These are phyloP conservation scores for Nicotiana attenuata DNA, from an alignment of 257 asterid species.

Conservation along the genomic window DNA sequence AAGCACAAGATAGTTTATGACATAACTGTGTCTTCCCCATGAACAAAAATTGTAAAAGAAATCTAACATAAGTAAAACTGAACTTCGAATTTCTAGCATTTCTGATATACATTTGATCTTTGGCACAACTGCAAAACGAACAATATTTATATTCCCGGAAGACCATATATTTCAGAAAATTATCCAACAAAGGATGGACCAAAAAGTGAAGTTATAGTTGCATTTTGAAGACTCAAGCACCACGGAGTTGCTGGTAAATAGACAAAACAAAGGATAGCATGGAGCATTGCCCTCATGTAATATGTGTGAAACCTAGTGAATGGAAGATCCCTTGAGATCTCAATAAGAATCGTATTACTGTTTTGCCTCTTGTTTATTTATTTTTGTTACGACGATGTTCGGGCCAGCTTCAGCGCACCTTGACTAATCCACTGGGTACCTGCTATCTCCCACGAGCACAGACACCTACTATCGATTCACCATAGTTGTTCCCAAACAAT, in stretches of 20 bases:
- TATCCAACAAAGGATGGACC: neutral
- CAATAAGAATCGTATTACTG: neutral
- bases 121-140: neutral
- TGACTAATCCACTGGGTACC: neutral
- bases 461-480: neutral
- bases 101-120: neutral
- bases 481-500: neutral
- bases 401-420: neutral
- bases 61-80: neutral
- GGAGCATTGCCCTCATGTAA: neutral
- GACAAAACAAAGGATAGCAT: neutral
- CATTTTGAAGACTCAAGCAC: neutral
- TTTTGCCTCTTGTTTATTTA: neutral
- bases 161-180: neutral
- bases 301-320: neutral
- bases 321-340: neutral
- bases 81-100: neutral
- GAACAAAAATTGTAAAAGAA: conserved; percentile 3
- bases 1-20: neutral
- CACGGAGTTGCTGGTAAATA: neutral
- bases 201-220: conserved; percentile 4
- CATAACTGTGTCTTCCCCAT: neutral
- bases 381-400: neutral
- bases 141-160: neutral
- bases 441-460: neutral